Conservation (phyloP, 257 asterid genomes). For the Capsicum rhomboideum region DNA sequence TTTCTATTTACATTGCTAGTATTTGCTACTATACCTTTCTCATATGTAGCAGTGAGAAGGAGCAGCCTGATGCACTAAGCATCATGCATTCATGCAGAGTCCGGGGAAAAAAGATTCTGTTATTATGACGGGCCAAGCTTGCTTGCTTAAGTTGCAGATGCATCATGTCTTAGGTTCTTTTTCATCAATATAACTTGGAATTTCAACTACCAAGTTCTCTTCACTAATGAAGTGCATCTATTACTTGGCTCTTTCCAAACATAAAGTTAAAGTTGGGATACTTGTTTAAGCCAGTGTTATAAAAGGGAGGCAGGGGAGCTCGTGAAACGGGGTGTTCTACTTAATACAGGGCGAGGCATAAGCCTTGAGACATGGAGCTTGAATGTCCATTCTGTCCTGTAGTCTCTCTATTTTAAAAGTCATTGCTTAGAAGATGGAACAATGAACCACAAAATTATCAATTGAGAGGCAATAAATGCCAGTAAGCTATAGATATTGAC, state of each 20-base stretch:
- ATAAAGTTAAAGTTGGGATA: background rate
- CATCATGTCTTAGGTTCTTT: background rate
- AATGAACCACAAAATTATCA: background rate
- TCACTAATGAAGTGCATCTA: background rate
- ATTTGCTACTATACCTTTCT: background rate
- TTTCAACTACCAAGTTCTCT: background rate
- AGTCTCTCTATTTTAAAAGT: background rate
- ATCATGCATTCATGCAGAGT: too few species aligned
- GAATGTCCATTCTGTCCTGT: background rate
- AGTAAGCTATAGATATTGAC: background rate
- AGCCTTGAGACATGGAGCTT: background rate
- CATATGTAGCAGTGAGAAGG: background rate
- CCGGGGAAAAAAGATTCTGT: background rate
- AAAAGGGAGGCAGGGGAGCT: too few species aligned
- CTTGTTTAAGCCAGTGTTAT: background rate
- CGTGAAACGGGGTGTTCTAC: background rate
- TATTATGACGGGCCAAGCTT: background rate
- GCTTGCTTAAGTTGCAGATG: background rate
- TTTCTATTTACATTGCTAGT: background rate
- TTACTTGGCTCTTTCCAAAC: background rate
- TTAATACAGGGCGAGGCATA: background rate
- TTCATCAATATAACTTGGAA: background rate
- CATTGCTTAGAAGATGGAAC: background rate
- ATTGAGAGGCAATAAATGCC: background rate
- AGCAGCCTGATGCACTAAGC: too few species aligned